Evolutionary conservation across 75 land plant genomes (phyloP).

Genomic region (Pinus tabuliformis): DNA sequence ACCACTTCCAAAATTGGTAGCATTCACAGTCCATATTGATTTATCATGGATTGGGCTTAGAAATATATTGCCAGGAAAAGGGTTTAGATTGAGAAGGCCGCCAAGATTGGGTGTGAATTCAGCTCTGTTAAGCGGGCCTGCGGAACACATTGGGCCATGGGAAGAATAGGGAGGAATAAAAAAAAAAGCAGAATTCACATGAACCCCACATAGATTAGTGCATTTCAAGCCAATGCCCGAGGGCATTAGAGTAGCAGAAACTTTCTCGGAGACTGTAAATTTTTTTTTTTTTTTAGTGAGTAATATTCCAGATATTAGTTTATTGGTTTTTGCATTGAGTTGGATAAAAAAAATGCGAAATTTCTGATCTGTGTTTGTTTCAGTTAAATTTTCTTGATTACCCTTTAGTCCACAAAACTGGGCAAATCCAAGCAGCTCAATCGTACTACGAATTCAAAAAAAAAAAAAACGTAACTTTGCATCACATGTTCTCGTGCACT

Average conservation of each 20-base stretch:
- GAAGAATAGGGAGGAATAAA: neutral
- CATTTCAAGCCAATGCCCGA: neutral
- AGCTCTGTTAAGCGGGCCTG: neutral
- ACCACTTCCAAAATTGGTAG: conserved; percentile 14
- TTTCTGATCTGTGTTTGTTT: too few species aligned
- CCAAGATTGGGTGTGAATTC: neutral
- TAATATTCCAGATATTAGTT: too few species aligned
- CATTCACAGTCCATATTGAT: conserved; percentile 21
- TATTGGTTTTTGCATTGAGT: too few species aligned
- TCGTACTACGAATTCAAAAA: neutral
- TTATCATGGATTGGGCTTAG: neutral
- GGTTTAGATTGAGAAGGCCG: neutral
- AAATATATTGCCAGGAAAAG: neutral
- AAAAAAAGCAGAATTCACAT: neutral
- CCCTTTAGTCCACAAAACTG: neutral
- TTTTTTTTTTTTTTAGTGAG: too few species aligned
- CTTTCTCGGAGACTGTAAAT: too few species aligned
- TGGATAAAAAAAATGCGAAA: too few species aligned
- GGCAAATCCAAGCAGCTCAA: neutral
- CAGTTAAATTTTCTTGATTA: neutral
- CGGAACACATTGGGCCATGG: neutral
- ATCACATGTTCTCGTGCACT: neutral
- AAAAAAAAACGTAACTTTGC: neutral
- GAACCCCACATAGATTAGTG: neutral
- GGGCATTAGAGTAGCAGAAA: neutral